Conservation (phyloP, 768 basidiomycete species). For the Boletales sp. region DNA sequence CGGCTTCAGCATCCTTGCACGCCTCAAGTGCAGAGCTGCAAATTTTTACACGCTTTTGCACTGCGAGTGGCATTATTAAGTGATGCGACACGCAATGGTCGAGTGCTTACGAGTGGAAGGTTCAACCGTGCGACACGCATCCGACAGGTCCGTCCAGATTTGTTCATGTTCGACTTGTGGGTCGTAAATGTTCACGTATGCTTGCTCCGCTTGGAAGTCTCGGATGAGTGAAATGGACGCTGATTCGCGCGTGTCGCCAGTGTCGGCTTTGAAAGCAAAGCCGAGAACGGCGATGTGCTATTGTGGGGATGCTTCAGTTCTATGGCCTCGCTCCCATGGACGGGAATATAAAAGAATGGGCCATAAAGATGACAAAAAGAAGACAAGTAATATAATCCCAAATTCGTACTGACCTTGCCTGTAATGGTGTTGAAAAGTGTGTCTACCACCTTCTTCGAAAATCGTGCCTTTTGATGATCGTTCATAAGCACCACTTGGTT, state of each 20-base stretch:
- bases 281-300: conserved; percentile 94
- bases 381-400: neutral
- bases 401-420: conserved; percentile 60
- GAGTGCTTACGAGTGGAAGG: conserved; percentile 62
- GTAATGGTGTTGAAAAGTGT: conserved; percentile 98
- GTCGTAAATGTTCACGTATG: conserved; percentile 85
- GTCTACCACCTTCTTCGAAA: conserved; percentile 95
- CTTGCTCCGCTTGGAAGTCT: conserved; percentile 89
- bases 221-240: conserved; percentile 91
- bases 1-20: conserved; percentile 83
- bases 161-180: conserved; percentile 83
- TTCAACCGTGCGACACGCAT: conserved; percentile 61
- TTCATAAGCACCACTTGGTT: conserved; percentile 96
- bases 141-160: conserved; percentile 79
- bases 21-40: conserved; percentile 77
- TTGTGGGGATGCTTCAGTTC: neutral
- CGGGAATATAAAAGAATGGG: neutral
- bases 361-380: neutral
- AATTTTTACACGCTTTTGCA: conserved; percentile 88
- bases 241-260: conserved; percentile 98
- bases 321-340: conserved; percentile 4
- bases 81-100: neutral
- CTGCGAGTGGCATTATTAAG: conserved; percentile 33
- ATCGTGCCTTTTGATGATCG: conserved; percentile 95
- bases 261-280: conserved; percentile 99